A percentile compares a stretch with the other conserved stretches of the same genome.
phyloP scores from a whole-genome alignment of 2,329 filamentous ascomycete species.

The Sphaerulina vaccinii region DNA sequence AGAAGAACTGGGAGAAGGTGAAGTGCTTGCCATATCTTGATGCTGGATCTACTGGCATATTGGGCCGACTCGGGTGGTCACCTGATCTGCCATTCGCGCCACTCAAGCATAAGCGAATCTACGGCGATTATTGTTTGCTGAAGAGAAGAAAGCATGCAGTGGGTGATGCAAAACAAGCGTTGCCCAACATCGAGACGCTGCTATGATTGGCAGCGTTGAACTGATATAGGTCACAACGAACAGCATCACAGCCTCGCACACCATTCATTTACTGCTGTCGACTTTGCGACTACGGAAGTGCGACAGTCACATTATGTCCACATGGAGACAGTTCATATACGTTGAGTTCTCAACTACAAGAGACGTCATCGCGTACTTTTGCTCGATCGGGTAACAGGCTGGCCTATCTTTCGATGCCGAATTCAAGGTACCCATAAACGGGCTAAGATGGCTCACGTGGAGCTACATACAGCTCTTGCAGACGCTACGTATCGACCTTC shows the following conservation, averaged over 20 bases:
- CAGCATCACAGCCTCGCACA: background rate
- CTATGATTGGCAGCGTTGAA: slow-evolving; percentile 8
- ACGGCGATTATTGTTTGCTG: slow-evolving; percentile 86
- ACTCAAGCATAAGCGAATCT: slow-evolving; percentile 67
- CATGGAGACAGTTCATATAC: background rate
- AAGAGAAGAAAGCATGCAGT: slow-evolving; percentile 49
- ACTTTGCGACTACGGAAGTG: background rate
- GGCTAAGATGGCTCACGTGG: background rate
- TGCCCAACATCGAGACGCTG: slow-evolving; percentile 23
- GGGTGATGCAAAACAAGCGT: slow-evolving; percentile 4
- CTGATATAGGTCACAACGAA: background rate
- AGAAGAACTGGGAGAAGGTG: slow-evolving; percentile 72
- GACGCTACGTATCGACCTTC: slow-evolving; percentile 5
- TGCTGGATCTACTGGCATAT: slow-evolving; percentile 65
- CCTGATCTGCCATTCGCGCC: slow-evolving; percentile 71
- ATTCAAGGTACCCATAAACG: too few relatives aligned
- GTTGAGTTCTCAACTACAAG: too few relatives aligned
- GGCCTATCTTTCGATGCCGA: slow-evolving; percentile 4
- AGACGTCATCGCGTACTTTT: slow-evolving; percentile 3
- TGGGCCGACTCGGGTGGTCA: slow-evolving; percentile 79
- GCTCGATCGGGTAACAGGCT: slow-evolving; percentile 1
- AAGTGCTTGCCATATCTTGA: slow-evolving; percentile 80
- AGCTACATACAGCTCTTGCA: slow-evolving; percentile 4
- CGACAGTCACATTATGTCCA: background rate
- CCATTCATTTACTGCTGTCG: background rate